Percentiles rank a stretch among this genome's conserved stretches.
Conservation (phyloP, 768 basidiomycete genomes). For the Xanthoconium purpureum region DNA sequence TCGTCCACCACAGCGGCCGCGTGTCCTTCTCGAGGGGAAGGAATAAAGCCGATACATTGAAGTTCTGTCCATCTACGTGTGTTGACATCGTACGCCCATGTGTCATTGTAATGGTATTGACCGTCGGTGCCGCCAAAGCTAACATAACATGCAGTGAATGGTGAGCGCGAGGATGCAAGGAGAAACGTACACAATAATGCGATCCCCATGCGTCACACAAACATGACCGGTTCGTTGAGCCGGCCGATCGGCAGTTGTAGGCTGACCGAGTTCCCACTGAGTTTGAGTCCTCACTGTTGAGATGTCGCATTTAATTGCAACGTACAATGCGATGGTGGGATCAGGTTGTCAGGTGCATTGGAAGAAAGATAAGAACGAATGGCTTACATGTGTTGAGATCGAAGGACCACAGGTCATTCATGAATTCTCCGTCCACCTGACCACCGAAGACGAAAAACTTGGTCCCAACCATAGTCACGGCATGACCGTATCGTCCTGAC, state of each 20-base stretch:
- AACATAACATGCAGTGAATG: slow-evolving; percentile 10
- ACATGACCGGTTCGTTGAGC: slow-evolving; percentile 91
- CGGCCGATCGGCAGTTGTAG: slow-evolving; percentile 56
- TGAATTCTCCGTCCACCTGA: slow-evolving; percentile 90
- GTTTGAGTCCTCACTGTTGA: slow-evolving; percentile 74
- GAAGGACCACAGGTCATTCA: slow-evolving; percentile 95
- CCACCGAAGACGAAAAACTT: slow-evolving; percentile 96
- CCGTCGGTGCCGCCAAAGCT: slow-evolving; percentile 99
- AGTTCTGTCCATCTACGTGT: slow-evolving; percentile 87
- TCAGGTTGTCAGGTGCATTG: background rate
- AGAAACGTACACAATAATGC: slow-evolving; percentile 71
- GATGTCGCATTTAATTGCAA: slow-evolving; percentile 1
- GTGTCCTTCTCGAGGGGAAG: slow-evolving; percentile 93
- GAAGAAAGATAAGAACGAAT: background rate
- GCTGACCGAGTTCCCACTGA: slow-evolving; percentile 78
- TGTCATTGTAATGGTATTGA: slow-evolving; percentile 99
- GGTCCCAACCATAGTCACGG: slow-evolving; percentile 87
- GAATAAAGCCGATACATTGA: slow-evolving; percentile 94
- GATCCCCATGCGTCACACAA: slow-evolving; percentile 77
- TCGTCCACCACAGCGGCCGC: slow-evolving; percentile 96
- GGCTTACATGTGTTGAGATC: slow-evolving; percentile 88
- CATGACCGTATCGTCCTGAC: slow-evolving; percentile 91
- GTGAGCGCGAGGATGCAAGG: slow-evolving; percentile 15
- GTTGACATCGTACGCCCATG: slow-evolving; percentile 87
- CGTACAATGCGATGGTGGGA: background rate